These are phyloP conservation scores for Papiliotrema terrestris DNA, from an alignment of 1,284 basidiomycete species.

Conservation along the genomic window DNA sequence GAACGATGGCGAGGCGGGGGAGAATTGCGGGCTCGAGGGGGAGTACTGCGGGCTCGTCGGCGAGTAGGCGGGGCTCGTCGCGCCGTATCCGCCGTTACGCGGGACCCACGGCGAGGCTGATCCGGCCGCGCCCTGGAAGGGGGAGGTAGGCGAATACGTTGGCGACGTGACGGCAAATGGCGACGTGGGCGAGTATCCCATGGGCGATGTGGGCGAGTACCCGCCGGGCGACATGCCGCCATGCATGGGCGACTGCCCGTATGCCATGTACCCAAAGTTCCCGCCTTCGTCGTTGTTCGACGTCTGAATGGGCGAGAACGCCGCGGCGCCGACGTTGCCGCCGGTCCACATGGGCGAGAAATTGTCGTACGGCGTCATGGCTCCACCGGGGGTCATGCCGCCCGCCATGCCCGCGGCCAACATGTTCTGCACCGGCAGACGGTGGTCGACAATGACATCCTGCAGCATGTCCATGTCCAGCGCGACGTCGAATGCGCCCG, in stretches of 20 bases:
- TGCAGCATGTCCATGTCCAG: constrained; percentile 98
- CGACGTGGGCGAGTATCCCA: constrained; percentile 73
- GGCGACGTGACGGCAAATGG: constrained; percentile 56
- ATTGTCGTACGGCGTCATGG: constrained; percentile 91
- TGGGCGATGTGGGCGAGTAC: constrained; percentile 53
- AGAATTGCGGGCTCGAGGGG: constrained; percentile 78
- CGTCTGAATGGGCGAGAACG: constrained; percentile 90
- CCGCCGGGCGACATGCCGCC: constrained; percentile 58
- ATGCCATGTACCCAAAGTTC: constrained; percentile 65
- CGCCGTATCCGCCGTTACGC: constrained; percentile 55
- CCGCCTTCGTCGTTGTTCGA: constrained; percentile 78
- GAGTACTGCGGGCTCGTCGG: constrained; percentile 83
- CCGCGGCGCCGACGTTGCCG: constrained; percentile 76
- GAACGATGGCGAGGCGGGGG: constrained; percentile 26
- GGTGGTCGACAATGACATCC: constrained; percentile 96
- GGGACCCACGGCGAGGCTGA: constrained; percentile 67
- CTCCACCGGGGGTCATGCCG: constrained; percentile 80
- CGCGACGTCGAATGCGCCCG: constrained; percentile 90
- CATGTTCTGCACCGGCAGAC: constrained; percentile 80
- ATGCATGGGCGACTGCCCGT: constrained; percentile 76
- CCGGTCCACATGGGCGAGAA: constrained; percentile 60
- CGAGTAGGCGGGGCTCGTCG: constrained; percentile 64
- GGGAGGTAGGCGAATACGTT: constrained; percentile 67
- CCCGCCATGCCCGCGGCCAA: constrained; percentile 74
- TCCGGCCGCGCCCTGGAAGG: constrained; percentile 62